Base-by-base conservation (phyloP, 2,329 filamentous ascomycete species). In the Talaromyces sp. region DNA sequence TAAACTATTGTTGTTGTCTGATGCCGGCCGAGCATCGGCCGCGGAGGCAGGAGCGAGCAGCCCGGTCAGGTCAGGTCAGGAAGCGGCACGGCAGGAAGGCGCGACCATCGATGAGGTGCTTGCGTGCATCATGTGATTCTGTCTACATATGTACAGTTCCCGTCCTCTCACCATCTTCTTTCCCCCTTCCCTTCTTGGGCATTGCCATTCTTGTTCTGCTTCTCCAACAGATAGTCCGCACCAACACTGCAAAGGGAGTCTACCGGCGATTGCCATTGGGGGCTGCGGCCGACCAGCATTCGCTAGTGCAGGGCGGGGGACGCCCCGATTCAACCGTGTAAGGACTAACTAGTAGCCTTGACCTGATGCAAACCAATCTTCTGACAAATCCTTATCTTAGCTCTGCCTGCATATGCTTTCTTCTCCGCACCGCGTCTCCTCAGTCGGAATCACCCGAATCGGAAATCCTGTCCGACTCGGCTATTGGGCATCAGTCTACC, bases 361-460 rank as follows among this genome's bases (percentile, higher is more conserved):
- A 53, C 27, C 14, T 53, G 50, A 53, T 53, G 14, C 50, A 53
- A 53, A 53, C 50, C 50, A 53, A 53, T 53, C 50, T 31, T 23
- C 30, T 53, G 50, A 53, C 50, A 53, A 53, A 53, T 53, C 14
- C 50, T 53, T 53, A 53, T 53, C 50, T 53, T 53, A 53, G 50
- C 28, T 31, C 27, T 12, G 50, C 23, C 30, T 31, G 50, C 27
- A 53, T n/a, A n/a, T 30, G 27, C 50, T 16, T 53, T 5, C 30
- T 53, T 53, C 50, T 31, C 50, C 50, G 50, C 50, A 53, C 50
- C 27, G 50, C 30, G 27, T 9, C 27, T 40, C 36, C 36, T 40
- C 50, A 53, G 50, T 23, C 50, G 50, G 50, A 18, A 31, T 31
- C 12, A 27, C 50, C 30, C 6, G 7, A 53, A 27, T 23, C 12